Evolutionary conservation across 176 grass and related monocot species (phyloP), one percentile per base, ranked within the genome.

Genomic region (Avena eriantha): DNA sequence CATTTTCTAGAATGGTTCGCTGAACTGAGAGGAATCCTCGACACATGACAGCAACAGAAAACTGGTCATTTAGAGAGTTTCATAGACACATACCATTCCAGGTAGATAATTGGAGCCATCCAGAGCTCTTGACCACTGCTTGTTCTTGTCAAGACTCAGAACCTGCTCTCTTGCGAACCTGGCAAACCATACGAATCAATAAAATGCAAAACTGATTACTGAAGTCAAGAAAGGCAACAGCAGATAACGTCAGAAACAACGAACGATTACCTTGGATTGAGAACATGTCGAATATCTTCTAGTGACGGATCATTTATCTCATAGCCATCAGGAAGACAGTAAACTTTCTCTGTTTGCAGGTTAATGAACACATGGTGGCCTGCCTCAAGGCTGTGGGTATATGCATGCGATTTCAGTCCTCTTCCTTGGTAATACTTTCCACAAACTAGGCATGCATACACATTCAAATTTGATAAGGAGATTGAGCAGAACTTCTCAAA

Each of bases 351-450:
- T 0, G 94, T 99, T 73, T 99, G 88, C 81, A 99, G 97, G 83
- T 99, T 99, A 74, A 99, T 96, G 49, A 95, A 99, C 4, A 99
- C 94, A 21, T 99, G 93, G 69, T 98, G 97, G 21, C 92, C 94
- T 68, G 97, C 97, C 91, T 98, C 97, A 35, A 98, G 97, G 51
- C 93, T 96, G 60, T 98, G 97, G 0, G 97, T 98, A 87, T 98
- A 96, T n/a, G 97, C 97, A 85, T 98, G 94, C 19, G 97, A 98
- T 89, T 94, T 98, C 79, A 98, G 90, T 23, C 97, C 97, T 92
- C 97, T 92, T 84, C 97, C 97, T 96, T 98, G 97, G 87, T 88
- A 98, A 86, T 98, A 98, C 83, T 98, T 98, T 53, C 97, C 97
- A 83, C 97, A 98, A 59, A 98, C 97, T 59, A 98, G 92, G 46